phyloP scores from a whole-genome alignment of 495 filamentous ascomycete genomes.

The Tricharina praecox region DNA sequence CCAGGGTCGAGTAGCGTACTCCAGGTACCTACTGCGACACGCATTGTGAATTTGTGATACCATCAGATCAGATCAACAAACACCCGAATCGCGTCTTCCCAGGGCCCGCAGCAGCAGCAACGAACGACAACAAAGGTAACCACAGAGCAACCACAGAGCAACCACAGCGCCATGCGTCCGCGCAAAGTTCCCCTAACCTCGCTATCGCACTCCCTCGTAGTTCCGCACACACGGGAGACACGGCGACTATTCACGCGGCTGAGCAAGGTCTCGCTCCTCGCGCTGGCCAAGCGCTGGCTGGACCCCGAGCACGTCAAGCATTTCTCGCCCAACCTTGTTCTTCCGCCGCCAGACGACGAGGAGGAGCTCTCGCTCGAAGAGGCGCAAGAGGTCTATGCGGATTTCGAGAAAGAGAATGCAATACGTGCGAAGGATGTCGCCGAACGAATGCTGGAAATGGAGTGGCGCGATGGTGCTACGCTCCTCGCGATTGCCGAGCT shows the following conservation, averaged over 20 bases:
- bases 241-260: constrained; percentile 48
- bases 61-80: too few relatives aligned
- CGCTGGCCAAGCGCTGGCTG: constrained; percentile 58
- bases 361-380: constrained; percentile 40
- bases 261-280: constrained; percentile 50
- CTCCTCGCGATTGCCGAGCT: constrained; percentile 66
- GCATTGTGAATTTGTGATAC: too few relatives aligned
- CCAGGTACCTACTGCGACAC: too few relatives aligned
- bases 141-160: too few relatives aligned
- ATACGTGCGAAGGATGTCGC: constrained; percentile 44
- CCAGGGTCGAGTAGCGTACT: too few relatives aligned
- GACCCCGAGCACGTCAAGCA: constrained; percentile 40
- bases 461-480: constrained; percentile 63
- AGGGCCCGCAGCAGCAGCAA: too few relatives aligned
- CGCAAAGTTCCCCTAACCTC: constrained; percentile 11
- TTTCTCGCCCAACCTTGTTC: constrained; percentile 38
- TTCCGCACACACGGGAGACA: constrained; percentile 33
- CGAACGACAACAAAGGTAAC: too few relatives aligned
- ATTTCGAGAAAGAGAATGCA: constrained; percentile 21
- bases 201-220: constrained; percentile 10
- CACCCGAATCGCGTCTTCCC: too few relatives aligned
- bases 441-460: constrained; percentile 59
- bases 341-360: constrained; percentile 31
- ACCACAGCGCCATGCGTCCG: constrained; percentile 9
- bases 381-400: constrained; percentile 44